These are phyloP conservation scores for Pisolithus microcarpus DNA, from an alignment of 768 basidiomycete genomes.

Conservation along the genomic window DNA sequence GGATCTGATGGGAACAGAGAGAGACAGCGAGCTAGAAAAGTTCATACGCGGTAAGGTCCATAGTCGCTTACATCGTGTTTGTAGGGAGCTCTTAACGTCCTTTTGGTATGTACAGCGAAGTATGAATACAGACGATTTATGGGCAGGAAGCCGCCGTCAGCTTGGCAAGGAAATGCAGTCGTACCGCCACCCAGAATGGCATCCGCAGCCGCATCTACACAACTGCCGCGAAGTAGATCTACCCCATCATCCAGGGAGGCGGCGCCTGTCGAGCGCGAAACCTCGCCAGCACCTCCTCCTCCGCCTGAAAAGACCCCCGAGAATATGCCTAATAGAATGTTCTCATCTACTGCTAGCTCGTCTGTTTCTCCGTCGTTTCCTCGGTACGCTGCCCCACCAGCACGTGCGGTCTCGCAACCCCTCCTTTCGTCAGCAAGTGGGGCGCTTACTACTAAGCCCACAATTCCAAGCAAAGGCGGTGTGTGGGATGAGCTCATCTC, in stretches of 20 bases:
- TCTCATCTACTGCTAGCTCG: conserved; percentile 4
- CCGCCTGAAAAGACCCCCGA: conserved; percentile 23
- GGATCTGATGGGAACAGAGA: conserved; percentile 66
- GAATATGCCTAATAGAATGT: conserved; percentile 17
- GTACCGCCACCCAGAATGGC: conserved; percentile 36
- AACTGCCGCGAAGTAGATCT: conserved; percentile 8
- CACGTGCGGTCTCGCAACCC: conserved; percentile 33
- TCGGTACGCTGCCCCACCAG: conserved; percentile 13
- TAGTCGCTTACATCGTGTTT: background rate
- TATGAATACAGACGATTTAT: conserved; percentile 73
- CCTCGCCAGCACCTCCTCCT: conserved; percentile 20
- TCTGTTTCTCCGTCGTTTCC: background rate
- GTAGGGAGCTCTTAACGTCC: background rate
- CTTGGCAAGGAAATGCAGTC: conserved; percentile 27
- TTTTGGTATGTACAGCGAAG: conserved; percentile 46
- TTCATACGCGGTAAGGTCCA: conserved; percentile 69
- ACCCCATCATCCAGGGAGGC: conserved; percentile 10
- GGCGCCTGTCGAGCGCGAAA: conserved; percentile 6
- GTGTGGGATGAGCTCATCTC: conserved; percentile 57
- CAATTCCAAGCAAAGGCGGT: conserved; percentile 22
- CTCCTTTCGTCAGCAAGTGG: conserved; percentile 11
- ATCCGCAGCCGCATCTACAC: conserved; percentile 22
- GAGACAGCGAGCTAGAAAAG: conserved; percentile 86
- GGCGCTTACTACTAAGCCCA: conserved; percentile 11
- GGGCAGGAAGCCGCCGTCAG: conserved; percentile 32